Evolutionary conservation across 148 eudicot species (phyloP).

Genomic region (Rhododendron vialii): DNA sequence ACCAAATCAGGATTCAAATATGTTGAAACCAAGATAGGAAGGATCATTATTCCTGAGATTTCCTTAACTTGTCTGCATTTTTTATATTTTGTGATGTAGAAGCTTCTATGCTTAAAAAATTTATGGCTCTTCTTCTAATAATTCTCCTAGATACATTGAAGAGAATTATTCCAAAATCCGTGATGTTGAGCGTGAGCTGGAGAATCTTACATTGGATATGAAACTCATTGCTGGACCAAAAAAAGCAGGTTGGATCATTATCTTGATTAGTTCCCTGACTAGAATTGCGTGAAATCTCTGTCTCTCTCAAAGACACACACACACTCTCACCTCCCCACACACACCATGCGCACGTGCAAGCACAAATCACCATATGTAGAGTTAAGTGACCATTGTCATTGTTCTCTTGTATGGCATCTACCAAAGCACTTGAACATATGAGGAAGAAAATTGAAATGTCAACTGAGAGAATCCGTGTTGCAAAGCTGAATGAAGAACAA

Average conservation of each 20-base stretch:
- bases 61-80: neutral
- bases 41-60: neutral
- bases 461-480: constrained; percentile 68
- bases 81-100: neutral
- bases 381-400: neutral
- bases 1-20: neutral
- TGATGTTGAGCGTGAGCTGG: constrained; percentile 86
- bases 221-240: constrained; percentile 98
- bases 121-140: neutral
- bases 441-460: constrained; percentile 90
- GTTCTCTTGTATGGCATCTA: neutral
- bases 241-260: constrained; percentile 62
- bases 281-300: neutral
- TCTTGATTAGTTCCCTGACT: neutral
- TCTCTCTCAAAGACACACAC: neutral
- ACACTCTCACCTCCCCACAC: neutral
- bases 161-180: constrained; percentile 93
- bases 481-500: constrained; percentile 83
- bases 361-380: neutral
- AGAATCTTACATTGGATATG: constrained; percentile 74
- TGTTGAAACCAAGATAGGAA: neutral
- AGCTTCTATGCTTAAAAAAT: neutral
- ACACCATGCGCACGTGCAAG: no score
- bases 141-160: constrained; percentile 60
- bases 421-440: constrained; percentile 81